A percentile compares a stretch with the other conserved stretches of the same genome.
Conservation (phyloP, 2,329 filamentous ascomycete genomes). For the Sporothrix variecibatus region DNA sequence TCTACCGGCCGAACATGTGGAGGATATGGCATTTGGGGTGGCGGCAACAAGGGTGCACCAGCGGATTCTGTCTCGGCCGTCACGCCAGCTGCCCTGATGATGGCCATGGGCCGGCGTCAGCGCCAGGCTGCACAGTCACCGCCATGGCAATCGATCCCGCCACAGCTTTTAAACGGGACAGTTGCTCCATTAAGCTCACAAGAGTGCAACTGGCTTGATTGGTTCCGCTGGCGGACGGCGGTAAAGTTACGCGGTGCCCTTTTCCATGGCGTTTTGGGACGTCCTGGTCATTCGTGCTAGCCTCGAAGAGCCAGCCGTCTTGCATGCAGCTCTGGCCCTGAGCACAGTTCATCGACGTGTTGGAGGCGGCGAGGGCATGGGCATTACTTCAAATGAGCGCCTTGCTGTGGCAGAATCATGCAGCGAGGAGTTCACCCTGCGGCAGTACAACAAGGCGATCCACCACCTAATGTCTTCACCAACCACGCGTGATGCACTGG, state of each 20-base stretch:
- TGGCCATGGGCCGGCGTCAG: neutral
- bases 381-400: neutral
- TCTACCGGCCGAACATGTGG: neutral
- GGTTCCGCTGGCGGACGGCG: constrained; percentile 12
- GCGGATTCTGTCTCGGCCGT: neutral
- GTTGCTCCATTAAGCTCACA: neutral
- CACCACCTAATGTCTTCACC: neutral
- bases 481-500: neutral
- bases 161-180: neutral
- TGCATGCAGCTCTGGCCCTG: constrained; percentile 8
- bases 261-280: constrained; percentile 14
- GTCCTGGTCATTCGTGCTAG: constrained; percentile 15
- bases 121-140: neutral
- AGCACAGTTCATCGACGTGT: constrained; percentile 1
- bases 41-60: neutral
- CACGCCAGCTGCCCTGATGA: neutral
- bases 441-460: constrained; percentile 22
- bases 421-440: constrained; percentile 15
- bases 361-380: constrained; percentile 3
- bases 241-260: constrained; percentile 9
- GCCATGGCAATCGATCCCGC: neutral
- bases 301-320: constrained; percentile 6
- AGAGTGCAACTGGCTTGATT: constrained; percentile 15
- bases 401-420: neutral
- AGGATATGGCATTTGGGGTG: constrained; percentile 16